Conservation (phyloP, 495 filamentous ascomycete genomes). For the Aspergillus bertholletiae region DNA sequence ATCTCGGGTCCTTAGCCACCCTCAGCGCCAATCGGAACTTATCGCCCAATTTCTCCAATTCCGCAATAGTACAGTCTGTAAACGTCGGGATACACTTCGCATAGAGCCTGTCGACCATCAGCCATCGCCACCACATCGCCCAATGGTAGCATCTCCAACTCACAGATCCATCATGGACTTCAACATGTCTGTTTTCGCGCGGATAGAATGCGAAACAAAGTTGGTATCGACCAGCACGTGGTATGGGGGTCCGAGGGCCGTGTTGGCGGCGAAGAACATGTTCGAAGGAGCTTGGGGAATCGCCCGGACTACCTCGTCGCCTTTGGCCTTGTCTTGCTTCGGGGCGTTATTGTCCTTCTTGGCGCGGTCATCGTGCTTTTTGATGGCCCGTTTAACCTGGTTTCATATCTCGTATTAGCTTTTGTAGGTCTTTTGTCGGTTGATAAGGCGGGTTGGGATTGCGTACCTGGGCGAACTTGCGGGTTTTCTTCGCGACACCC, state of each 20-base stretch:
- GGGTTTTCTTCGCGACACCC: slow-evolving; percentile 61
- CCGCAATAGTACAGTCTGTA: slow-evolving; percentile 56
- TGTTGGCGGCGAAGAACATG: slow-evolving; percentile 95
- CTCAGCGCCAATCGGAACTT: slow-evolving; percentile 86
- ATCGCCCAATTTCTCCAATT: slow-evolving; percentile 87
- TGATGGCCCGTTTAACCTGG: slow-evolving; percentile 60
- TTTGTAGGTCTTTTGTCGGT: not conserved
- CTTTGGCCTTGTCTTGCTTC: slow-evolving; percentile 47
- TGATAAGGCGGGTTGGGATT: not conserved
- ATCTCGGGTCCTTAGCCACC: slow-evolving; percentile 90
- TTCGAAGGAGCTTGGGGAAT: slow-evolving; percentile 74
- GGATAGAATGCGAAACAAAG: slow-evolving; percentile 88
- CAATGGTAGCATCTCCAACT: not conserved
- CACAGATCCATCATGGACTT: slow-evolving; percentile 79
- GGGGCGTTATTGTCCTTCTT: slow-evolving; percentile 32
- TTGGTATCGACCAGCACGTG: slow-evolving; percentile 81
- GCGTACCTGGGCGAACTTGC: slow-evolving; percentile 55
- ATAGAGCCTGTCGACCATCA: slow-evolving; percentile 56
- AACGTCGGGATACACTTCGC: slow-evolving; percentile 52
- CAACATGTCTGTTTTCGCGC: slow-evolving; percentile 82
- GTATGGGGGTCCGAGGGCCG: slow-evolving; percentile 86
- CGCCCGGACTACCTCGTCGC: slow-evolving; percentile 29
- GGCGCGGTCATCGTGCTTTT: slow-evolving; percentile 57
- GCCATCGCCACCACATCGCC: slow-evolving; percentile 51
- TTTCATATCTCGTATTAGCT: not conserved